phyloP scores from a whole-genome alignment of 192 early-diverging fungal species.

The Coemansia umbellata region DNA sequence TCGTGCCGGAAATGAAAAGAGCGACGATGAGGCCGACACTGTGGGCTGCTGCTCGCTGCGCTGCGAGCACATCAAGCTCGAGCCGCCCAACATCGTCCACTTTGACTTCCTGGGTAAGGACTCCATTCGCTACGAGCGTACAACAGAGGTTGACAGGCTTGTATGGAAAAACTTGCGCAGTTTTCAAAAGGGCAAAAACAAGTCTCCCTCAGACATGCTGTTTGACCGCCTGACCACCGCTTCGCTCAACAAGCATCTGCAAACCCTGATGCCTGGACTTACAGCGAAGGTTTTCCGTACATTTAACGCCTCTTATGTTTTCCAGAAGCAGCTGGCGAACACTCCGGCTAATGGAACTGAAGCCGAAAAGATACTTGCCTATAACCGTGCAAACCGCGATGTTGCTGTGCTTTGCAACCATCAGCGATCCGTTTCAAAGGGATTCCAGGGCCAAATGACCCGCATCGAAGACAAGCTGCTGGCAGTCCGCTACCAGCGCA shows the following conservation, averaged over 20 bases:
- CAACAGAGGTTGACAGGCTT: constrained; percentile 77
- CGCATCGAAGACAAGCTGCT: constrained; percentile 83
- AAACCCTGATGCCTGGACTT: constrained; percentile 81
- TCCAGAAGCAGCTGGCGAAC: constrained; percentile 79
- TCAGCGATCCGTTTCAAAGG: constrained; percentile 84
- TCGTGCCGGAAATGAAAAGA: constrained; percentile 97
- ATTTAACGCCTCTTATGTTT: constrained; percentile 91
- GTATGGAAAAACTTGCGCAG: constrained; percentile 92
- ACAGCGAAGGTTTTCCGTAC: constrained; percentile 99
- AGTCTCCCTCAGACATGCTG: constrained; percentile 69
- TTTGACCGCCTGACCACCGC: constrained; percentile 91
- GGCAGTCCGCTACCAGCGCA: constrained; percentile 82
- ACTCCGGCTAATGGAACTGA: constrained; percentile 65
- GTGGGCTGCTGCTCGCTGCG: constrained; percentile 98
- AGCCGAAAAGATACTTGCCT: constrained; percentile 85
- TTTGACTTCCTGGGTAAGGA: constrained; percentile 99
- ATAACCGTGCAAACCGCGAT: constrained; percentile 92
- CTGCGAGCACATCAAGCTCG: constrained; percentile 83
- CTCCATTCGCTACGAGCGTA: constrained; percentile 90
- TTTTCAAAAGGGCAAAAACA: constrained; percentile 75
- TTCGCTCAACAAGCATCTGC: constrained; percentile 84
- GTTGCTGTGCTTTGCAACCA: constrained; percentile 99
- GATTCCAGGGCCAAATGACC: constrained; percentile 69
- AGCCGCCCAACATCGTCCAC: constrained; percentile 76
- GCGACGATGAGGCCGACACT: constrained; percentile 96